Conservation (phyloP, 2,329 filamentous ascomycete genomes). For the Alternaria ventricosa region DNA sequence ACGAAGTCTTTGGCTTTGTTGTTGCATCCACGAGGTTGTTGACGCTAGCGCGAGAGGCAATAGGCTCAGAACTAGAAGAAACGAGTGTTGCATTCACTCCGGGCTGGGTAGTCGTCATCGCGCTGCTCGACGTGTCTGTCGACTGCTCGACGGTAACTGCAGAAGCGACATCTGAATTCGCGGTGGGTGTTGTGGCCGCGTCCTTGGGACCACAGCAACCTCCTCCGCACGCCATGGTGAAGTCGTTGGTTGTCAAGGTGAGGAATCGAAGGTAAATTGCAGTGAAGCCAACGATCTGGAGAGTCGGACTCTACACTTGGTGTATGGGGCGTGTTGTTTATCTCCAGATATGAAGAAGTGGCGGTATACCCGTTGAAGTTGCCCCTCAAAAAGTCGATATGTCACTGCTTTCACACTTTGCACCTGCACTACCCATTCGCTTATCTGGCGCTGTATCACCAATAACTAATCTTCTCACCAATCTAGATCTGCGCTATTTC, state of each 20-base stretch:
- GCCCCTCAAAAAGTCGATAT: conserved; percentile 9
- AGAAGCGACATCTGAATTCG: neutral
- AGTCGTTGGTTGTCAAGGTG: neutral
- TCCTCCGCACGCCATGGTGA: conserved; percentile 22
- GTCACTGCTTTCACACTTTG: conserved; percentile 12
- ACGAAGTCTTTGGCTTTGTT: neutral
- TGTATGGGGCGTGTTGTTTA: neutral
- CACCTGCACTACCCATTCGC: neutral
- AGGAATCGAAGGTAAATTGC: neutral
- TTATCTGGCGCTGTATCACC: neutral
- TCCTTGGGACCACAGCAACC: conserved; percentile 17
- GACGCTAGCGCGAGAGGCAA: neutral
- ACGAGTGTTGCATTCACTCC: neutral
- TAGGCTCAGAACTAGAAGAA: neutral
- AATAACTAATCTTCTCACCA: neutral
- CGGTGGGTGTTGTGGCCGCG: neutral
- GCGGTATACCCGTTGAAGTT: neutral
- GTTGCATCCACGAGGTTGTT: neutral
- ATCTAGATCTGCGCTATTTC: neutral
- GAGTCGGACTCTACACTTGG: neutral
- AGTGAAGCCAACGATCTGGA: neutral
- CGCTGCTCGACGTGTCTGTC: neutral
- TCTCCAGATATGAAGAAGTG: neutral
- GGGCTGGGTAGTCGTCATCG: neutral
- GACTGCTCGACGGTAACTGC: neutral